phyloP scores from a whole-genome alignment of 1,139 yeast species.

The Scheffersomyces segobiensis region DNA sequence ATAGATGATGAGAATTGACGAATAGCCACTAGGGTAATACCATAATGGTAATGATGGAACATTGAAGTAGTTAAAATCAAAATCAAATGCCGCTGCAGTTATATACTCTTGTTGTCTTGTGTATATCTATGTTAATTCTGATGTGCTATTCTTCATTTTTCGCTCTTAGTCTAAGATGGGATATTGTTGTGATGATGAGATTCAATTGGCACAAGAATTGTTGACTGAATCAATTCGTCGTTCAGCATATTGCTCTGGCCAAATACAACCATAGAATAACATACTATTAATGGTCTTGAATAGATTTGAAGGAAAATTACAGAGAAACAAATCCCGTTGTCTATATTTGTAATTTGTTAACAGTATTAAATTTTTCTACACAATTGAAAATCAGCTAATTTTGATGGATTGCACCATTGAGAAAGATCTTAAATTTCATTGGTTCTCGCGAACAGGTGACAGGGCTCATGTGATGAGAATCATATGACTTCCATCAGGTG shows the following conservation, averaged over 20 bases:
- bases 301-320: neutral
- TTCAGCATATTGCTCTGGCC: neutral
- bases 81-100: too few relatives aligned
- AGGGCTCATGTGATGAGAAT: neutral
- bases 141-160: too few relatives aligned
- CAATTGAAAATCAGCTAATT: conserved; percentile 10
- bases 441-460: neutral
- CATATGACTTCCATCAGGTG: neutral
- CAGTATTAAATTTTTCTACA: neutral
- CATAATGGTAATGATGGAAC: too few relatives aligned
- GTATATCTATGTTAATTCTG: neutral
- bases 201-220: neutral
- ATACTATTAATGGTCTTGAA: neutral
- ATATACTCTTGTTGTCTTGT: neutral
- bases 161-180: too few relatives aligned
- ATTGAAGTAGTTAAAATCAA: too few relatives aligned
- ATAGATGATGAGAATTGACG: too few relatives aligned
- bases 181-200: neutral
- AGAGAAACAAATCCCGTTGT: neutral
- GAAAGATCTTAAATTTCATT: neutral
- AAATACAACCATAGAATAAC: neutral
- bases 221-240: neutral
- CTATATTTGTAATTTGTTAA: neutral
- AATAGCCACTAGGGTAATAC: too few relatives aligned
- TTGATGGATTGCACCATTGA: conserved; percentile 1